Evolutionary conservation across 805 yeast species (phyloP).

Genomic region (Starmerella asiatica): DNA sequence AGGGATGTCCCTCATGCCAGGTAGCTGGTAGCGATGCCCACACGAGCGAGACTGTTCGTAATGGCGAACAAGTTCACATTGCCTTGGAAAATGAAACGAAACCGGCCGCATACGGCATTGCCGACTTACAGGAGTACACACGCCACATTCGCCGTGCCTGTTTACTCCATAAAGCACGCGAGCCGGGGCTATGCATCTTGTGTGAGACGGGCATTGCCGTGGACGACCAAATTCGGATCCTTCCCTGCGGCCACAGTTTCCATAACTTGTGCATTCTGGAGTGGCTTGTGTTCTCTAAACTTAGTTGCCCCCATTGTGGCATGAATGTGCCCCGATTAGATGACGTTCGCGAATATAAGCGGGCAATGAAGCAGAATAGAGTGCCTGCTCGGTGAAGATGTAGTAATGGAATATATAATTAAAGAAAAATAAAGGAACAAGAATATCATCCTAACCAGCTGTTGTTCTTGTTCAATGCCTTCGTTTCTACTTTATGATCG

Average conservation of each 20-base stretch:
- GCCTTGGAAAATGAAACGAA: not conserved
- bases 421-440: not conserved
- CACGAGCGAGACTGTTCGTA: not conserved
- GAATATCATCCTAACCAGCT: not conserved
- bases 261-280: slow-evolving; percentile 70
- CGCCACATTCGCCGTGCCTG: slow-evolving; percentile 4
- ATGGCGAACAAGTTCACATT: not conserved
- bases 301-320: slow-evolving; percentile 77
- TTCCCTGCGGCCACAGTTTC: slow-evolving; percentile 72
- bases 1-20: too few species aligned
- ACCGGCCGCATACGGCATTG: not conserved
- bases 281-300: slow-evolving; percentile 62
- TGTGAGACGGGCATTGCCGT: slow-evolving; percentile 6
- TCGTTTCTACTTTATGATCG: slow-evolving; percentile 47
- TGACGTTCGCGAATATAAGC: not conserved
- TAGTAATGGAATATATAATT: not conserved
- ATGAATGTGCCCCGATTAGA: slow-evolving; percentile 29
- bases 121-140: not conserved
- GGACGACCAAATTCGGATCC: slow-evolving; percentile 50
- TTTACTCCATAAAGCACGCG: slow-evolving; percentile 1
- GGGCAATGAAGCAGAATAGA: not conserved
- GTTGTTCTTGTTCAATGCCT: not conserved
- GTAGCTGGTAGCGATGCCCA: not conserved
- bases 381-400: not conserved
- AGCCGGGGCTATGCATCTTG: slow-evolving; percentile 8